Evolutionary conservation across 495 filamentous ascomycete species (phyloP), one percentile per base, ranked within the genome.

Genomic region (Pyronema domesticum): DNA sequence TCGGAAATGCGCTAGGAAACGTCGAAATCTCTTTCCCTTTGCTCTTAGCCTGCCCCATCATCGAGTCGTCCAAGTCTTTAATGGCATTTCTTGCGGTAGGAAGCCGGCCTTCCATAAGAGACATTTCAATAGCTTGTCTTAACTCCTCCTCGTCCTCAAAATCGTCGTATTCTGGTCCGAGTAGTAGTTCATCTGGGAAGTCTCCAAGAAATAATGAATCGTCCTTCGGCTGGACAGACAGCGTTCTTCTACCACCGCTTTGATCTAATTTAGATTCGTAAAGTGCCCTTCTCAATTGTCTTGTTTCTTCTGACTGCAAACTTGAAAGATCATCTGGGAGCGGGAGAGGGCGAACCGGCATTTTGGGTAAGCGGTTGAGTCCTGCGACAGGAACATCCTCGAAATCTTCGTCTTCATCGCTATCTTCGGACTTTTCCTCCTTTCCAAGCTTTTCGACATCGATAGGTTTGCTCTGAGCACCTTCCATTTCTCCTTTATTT

Each of bases 381-480:
- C 91, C 91, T 66, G 93, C 89, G 42, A 98, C 84, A 1, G 91
- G 91, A 11, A 98, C 84, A 69, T 98, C 91, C 66, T 96, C 91
- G 63, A 96, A 98, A 1, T 79, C 81, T 14, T 78, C 79, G 1
- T 84, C 81, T 11, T 77, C 75, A 14, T 79, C 80, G 13, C 60
- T 68, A 30, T 81, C 81, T 17, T 74, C 79, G 9, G 70, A 71
- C 14, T 84, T 85, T 18, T 77, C 74, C 1, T 76, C 73, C 46
- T 70, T 67, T 15, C 79, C 82, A 47, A 85, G 65, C 37, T 74
- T 76, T 61, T 96, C 89, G 13, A 96, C 76, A 68, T 95, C 85
- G 55, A 98, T 96, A 1, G 91, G 89, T 62, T 82, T 89, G 51
- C 80, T 79, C 46, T 77, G 74, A 40, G 82, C 72, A 0, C 86